These are phyloP conservation scores for Wickerhamiella kazuoi DNA, from an alignment of 805 yeast genomes.

Conservation along the genomic window DNA sequence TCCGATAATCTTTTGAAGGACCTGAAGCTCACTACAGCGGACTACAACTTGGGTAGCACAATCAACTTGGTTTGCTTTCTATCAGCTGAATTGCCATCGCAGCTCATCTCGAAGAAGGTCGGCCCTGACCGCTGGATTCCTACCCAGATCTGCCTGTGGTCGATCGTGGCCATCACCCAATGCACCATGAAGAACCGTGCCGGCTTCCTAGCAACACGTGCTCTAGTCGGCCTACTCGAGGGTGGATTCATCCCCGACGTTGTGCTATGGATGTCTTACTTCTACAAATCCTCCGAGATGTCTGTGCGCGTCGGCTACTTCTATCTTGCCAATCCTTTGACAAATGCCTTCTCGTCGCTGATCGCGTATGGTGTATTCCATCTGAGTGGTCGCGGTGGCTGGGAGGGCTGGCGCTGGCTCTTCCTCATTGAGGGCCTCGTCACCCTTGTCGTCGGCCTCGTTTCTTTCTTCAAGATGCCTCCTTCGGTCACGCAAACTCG, in stretches of 20 bases:
- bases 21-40: conserved; percentile 7
- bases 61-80: conserved; percentile 34
- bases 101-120: conserved; percentile 38
- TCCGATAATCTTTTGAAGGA: conserved; percentile 7
- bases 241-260: conserved; percentile 30
- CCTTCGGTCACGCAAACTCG: conserved; percentile 35
- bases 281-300: conserved; percentile 36
- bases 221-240: conserved; percentile 37
- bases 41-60: conserved; percentile 37
- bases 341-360: conserved; percentile 22
- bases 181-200: conserved; percentile 25
- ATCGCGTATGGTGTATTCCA: conserved; percentile 31
- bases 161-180: conserved; percentile 36
- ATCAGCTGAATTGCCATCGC: conserved; percentile 47
- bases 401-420: conserved; percentile 32
- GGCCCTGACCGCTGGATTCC: conserved; percentile 55
- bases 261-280: conserved; percentile 23
- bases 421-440: conserved; percentile 33
- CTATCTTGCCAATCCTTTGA: conserved; percentile 27
- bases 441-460: conserved; percentile 34
- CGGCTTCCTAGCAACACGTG: conserved; percentile 32
- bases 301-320: conserved; percentile 36
- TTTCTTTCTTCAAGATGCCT: conserved; percentile 29
- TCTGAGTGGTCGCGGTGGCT: conserved; percentile 26
- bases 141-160: conserved; percentile 38